Evolutionary conservation across 768 basidiomycete species (phyloP).

Genomic region (Daedaleopsis sinensis): DNA sequence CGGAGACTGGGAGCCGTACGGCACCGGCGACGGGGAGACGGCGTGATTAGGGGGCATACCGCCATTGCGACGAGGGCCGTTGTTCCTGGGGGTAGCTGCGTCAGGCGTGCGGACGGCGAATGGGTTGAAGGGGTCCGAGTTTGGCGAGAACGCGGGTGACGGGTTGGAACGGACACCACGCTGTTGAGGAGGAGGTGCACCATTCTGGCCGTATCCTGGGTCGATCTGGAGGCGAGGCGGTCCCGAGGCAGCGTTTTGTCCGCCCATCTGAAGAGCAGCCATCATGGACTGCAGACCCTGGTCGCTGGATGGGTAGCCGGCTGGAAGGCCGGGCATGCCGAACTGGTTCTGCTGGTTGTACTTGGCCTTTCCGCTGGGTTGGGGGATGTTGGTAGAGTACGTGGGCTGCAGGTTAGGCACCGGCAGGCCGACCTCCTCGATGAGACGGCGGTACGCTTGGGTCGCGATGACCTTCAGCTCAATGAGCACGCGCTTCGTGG

Average conservation of each 20-base stretch:
- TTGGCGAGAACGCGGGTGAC: slow-evolving; percentile 51
- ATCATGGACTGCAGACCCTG: slow-evolving; percentile 91
- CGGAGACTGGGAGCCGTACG: slow-evolving; percentile 66
- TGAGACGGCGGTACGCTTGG: slow-evolving; percentile 89
- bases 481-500: slow-evolving; percentile 87
- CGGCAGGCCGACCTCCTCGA: slow-evolving; percentile 93
- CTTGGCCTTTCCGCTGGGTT: slow-evolving; percentile 65
- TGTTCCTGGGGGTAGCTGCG: slow-evolving; percentile 51
- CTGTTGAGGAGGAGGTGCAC: slow-evolving; percentile 17
- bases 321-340: slow-evolving; percentile 72
- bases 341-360: slow-evolving; percentile 53
- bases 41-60: slow-evolving; percentile 30
- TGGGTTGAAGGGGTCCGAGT: slow-evolving; percentile 60
- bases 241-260: slow-evolving; percentile 81
- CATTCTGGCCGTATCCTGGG: slow-evolving; percentile 52
- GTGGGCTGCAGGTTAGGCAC: slow-evolving; percentile 86
- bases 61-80: slow-evolving; percentile 49
- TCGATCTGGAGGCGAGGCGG: slow-evolving; percentile 76
- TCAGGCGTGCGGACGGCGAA: slow-evolving; percentile 56
- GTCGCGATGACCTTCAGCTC: slow-evolving; percentile 93
- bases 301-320: slow-evolving; percentile 80
- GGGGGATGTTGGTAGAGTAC: slow-evolving; percentile 63
- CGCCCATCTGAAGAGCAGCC: slow-evolving; percentile 90
- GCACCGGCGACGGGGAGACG: slow-evolving; percentile 36
- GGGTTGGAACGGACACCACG: slow-evolving; percentile 46